Evolutionary conservation across 495 filamentous ascomycete genomes (phyloP), one percentile per base, ranked within the genome.

Genomic region (Penicillium steckii): DNA sequence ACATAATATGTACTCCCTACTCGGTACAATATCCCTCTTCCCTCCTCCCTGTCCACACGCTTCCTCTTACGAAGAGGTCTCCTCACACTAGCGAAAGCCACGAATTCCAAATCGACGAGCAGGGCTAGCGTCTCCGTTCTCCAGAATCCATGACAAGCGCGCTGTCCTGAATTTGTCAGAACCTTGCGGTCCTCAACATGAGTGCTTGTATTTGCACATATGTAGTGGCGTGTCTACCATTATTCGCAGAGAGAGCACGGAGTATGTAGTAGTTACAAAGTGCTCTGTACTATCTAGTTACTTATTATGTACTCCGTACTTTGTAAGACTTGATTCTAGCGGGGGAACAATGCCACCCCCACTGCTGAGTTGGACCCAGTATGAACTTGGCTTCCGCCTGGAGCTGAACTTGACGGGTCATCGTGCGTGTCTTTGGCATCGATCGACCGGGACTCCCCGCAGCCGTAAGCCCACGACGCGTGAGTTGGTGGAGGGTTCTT

Each of bases 361-460:
- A 41, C 38, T 41, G 38, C 38, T 41, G 38, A 41, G 19, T 19
- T 41, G 38, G 33, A 37, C 33, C 30, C 30, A 33, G 33, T 19
- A 21, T 18, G 22, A 6, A 29, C 25, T 45, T 23, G 40, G 40
- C 40, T 55, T 55, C 30, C 53, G 33, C 33, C 33, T 37, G 33
- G 33, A 41, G 17, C 38, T 41, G 38, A 71, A 48, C 33, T 7
- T 5, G 48, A 43, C 24, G 53, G n/a, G 51, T 58, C 22, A 53
- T 56, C 24, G 47, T 71, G 17, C 68, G 73, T 46, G 27, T 78
- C 48, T 60, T 78, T 46, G 61, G 51, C 2, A 50, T 65, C 33
- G 71, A 74, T 42, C 67, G 73, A 1, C 75, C 76, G 4, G 74
- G 74, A 30, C 55, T 74, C 70, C 12, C 58, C 55, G 33, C 65